Base-by-base conservation (phyloP, 2,329 filamentous ascomycete species). In the Huntiella omanensis region DNA sequence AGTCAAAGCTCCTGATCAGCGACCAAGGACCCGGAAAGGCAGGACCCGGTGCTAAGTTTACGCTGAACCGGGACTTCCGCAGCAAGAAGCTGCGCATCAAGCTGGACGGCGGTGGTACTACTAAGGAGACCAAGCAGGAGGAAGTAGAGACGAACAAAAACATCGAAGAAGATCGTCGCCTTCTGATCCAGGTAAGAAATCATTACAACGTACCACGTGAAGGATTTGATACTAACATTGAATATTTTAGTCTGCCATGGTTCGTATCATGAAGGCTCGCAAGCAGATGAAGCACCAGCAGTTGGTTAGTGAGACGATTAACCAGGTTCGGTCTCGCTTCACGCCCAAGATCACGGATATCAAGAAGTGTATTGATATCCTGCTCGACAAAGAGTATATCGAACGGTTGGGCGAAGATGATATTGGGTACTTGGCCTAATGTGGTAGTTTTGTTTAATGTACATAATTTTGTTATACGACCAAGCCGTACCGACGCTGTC, bases 291-390 rank as follows among this genome's bases (percentile, higher is more conserved):
- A 95, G 75, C 88, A 98, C 65, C 78, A 80, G 51, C 82, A 91
- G 58, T 78, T 98, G 10, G 86, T 98, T 46, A 80, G 84, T 58
- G 91, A 98, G 65, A 92, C 87, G 17, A 96, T 98, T 61, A 81
- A 80, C 58, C 91, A 96, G 63, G 95, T 98, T 61, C 84, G 83
- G 60, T 79, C 77, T 37, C 83, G 91, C 36, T 98, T 98, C 63
- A 78, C 86, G 49, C 91, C 91, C 36, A 93, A 93, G 65, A 74
- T 98, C 28, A 71, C 76, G 12, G 91, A 98, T 55, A 98, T 98
- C 73, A 98, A 98, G 70, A 98, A 96, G 68, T 95, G 91, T 63
- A 96, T 98, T 60, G 91, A 98, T 64, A 94, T 94, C 53, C 71
- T 98, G 36, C 79, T 98, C 53, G 91, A 98, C 69, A 98, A 98